Percentiles rank a stretch among this genome's conserved stretches.
These are phyloP conservation scores for Dryas octopetala DNA, from an alignment of 306 rosid species.

Conservation along the genomic window DNA sequence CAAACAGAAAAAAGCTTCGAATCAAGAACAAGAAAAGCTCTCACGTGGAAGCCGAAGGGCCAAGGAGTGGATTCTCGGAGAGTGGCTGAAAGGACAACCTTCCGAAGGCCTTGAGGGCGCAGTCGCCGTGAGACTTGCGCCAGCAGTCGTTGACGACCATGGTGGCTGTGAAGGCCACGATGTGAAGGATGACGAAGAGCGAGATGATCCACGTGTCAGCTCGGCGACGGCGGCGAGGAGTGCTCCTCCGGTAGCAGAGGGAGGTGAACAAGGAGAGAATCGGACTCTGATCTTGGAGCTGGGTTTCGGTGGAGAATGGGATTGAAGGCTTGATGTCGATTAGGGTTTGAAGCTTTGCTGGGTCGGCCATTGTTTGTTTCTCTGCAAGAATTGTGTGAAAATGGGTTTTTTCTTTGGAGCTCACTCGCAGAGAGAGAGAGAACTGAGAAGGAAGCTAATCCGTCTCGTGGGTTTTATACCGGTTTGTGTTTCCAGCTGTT, in stretches of 20 bases:
- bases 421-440: neutral
- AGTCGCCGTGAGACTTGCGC: slow-evolving; percentile 67
- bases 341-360: slow-evolving; percentile 31
- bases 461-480: too few species aligned
- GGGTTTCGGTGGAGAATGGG: slow-evolving; percentile 23
- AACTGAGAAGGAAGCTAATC: too few species aligned
- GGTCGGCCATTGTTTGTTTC: slow-evolving; percentile 38
- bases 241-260: slow-evolving; percentile 30
- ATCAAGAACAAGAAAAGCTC: slow-evolving; percentile 22
- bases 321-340: slow-evolving; percentile 49
- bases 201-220: slow-evolving; percentile 85
- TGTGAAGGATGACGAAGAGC: slow-evolving; percentile 68
- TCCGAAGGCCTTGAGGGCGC: slow-evolving; percentile 57
- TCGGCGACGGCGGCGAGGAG: slow-evolving; percentile 31
- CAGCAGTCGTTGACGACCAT: slow-evolving; percentile 83
- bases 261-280: slow-evolving; percentile 32
- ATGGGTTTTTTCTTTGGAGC: neutral
- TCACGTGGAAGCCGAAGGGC: slow-evolving; percentile 91
- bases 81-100: slow-evolving; percentile 86
- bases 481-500: neutral
- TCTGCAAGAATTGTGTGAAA: neutral
- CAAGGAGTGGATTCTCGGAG: slow-evolving; percentile 78
- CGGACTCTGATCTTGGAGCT: slow-evolving; percentile 25
- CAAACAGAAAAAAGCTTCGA: neutral
- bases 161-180: slow-evolving; percentile 64